These are phyloP conservation scores for Pseudonectria buxi DNA, from an alignment of 2,329 filamentous ascomycete genomes.

Conservation along the genomic window DNA sequence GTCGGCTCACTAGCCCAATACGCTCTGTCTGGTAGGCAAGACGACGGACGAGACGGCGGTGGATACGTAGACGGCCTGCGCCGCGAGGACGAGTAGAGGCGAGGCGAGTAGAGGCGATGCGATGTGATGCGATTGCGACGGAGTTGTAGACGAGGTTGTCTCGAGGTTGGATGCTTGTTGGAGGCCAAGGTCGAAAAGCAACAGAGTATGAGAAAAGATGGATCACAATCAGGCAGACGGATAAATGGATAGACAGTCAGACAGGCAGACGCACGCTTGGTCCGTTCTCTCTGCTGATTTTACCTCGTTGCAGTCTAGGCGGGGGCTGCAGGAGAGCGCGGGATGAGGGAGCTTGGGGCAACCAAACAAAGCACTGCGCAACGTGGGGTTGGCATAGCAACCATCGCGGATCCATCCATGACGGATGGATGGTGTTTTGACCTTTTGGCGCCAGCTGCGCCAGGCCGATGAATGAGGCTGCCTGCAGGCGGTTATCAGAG, in stretches of 20 bases:
- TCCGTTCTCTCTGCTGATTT: constrained; percentile 1
- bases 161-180: no score
- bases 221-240: no score
- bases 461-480: no score
- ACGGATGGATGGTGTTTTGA: no score
- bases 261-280: not conserved
- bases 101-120: not conserved
- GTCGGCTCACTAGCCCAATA: constrained; percentile 12
- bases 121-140: no score
- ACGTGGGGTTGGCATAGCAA: constrained; percentile 1
- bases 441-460: no score
- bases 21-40: constrained; percentile 5
- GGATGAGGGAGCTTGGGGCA: constrained; percentile 6
- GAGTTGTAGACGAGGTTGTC: no score
- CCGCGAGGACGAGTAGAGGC: constrained; percentile 7
- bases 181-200: no score
- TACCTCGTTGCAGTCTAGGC: not conserved
- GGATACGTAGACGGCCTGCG: constrained; percentile 13
- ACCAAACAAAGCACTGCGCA: constrained; percentile 9
- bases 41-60: constrained; percentile 6
- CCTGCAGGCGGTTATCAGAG: no score
- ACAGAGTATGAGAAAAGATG: no score
- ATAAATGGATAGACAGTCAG: no score
- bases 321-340: not conserved
- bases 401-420: not conserved